Percentiles rank a stretch among this genome's conserved stretches.
Evolutionary conservation across 306 rosid genomes (phyloP).

Genomic region (Purshia tridentata): DNA sequence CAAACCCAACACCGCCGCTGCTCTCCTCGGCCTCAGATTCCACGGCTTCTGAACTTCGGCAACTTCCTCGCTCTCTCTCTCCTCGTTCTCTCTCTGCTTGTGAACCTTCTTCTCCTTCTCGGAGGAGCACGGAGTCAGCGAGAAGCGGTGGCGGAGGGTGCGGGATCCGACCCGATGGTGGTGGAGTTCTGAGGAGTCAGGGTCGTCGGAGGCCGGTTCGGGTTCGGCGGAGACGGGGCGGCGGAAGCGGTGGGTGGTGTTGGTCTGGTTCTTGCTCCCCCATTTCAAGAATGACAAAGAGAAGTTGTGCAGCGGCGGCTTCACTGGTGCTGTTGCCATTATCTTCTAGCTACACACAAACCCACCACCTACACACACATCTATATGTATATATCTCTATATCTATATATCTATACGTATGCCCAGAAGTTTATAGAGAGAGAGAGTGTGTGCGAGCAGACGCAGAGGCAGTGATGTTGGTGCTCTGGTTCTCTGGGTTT

Average conservation of each 20-base stretch:
- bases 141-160: constrained; percentile 56
- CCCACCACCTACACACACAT: not conserved
- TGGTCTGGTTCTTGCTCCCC: constrained; percentile 70
- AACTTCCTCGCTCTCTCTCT: constrained; percentile 40
- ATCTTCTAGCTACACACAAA: not conserved
- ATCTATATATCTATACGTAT: not conserved
- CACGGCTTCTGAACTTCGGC: constrained; percentile 52
- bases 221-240: constrained; percentile 48
- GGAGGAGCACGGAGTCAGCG: constrained; percentile 31
- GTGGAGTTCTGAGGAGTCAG: constrained; percentile 25
- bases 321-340: constrained; percentile 87
- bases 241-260: constrained; percentile 53
- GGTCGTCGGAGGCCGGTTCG: constrained; percentile 31
- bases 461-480: not conserved
- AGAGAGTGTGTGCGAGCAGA: not conserved
- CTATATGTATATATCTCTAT: not conserved
- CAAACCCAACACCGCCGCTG: not conserved
- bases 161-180: constrained; percentile 55
- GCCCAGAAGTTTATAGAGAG: constrained; percentile 6
- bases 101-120: constrained; percentile 15
- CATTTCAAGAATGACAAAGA: constrained; percentile 70
- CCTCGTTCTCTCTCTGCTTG: constrained; percentile 14
- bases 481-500: too few species aligned
- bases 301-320: constrained; percentile 95
- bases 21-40: constrained; percentile 80